These are phyloP conservation scores for Gilbertella persicaria DNA, from an alignment of 371 early-diverging fungal species.

Conservation along the genomic window DNA sequence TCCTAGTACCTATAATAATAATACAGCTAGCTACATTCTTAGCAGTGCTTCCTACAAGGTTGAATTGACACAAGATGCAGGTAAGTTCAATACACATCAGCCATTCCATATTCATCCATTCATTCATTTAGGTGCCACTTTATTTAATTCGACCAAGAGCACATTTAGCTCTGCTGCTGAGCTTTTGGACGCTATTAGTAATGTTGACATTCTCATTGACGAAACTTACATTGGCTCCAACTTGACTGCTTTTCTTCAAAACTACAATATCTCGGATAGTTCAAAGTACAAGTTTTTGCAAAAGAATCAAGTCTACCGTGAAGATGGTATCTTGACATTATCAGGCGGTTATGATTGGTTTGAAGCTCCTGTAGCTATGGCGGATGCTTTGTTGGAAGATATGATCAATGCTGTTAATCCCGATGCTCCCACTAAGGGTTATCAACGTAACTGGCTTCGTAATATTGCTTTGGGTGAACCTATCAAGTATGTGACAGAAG, in stretches of 20 bases:
- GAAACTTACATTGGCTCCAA: conserved; percentile 61
- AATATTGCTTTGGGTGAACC: conserved; percentile 61
- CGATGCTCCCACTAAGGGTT: conserved; percentile 49
- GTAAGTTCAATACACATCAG: too few species aligned
- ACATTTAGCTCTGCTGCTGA: conserved; percentile 42
- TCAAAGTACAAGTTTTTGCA: conserved; percentile 62
- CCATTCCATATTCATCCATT: too few species aligned
- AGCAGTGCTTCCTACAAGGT: conserved; percentile 63
- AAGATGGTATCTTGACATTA: conserved; percentile 66
- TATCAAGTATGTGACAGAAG: conserved; percentile 41
- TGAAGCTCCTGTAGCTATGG: conserved; percentile 66
- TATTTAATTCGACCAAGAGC: conserved; percentile 14
- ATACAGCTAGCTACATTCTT: conserved; percentile 66
- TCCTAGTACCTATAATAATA: conserved; percentile 66
- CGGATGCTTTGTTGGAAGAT: conserved; percentile 72
- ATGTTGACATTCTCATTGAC: conserved; percentile 74
- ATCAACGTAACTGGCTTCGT: conserved; percentile 66
- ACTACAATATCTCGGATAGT: conserved; percentile 52
- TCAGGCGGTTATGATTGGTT: conserved; percentile 74
- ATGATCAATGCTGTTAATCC: conserved; percentile 67
- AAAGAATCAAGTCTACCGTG: conserved; percentile 66
- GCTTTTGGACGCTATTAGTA: conserved; percentile 56
- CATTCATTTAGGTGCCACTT: conserved; percentile 8
- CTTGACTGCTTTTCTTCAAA: conserved; percentile 49
- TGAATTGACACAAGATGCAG: conserved; percentile 66